Conservation (phyloP, 257 asterid genomes). For the Ilex aquifolium region DNA sequence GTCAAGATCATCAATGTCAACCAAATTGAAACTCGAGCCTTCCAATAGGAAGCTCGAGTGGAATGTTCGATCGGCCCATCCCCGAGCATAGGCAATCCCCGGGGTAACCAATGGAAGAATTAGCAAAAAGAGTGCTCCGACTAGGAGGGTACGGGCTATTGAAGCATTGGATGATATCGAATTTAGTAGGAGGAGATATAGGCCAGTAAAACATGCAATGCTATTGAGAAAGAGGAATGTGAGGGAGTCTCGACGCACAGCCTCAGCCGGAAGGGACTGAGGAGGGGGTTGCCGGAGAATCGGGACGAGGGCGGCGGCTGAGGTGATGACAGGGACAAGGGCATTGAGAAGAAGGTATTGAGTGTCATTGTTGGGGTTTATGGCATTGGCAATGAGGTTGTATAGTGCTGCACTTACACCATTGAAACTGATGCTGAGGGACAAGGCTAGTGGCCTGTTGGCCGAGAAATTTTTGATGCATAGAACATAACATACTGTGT, state of each 20-base stretch:
- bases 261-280: conserved; percentile 18
- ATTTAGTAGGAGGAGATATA: conserved; percentile 45
- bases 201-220: conserved; percentile 39
- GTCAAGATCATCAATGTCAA: conserved; percentile 20
- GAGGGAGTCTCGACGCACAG: conserved; percentile 18
- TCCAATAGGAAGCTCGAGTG: conserved; percentile 9
- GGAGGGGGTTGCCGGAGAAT: conserved; percentile 21
- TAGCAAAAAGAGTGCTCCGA: conserved; percentile 41
- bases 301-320: conserved; percentile 24
- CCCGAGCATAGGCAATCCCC: conserved; percentile 11
- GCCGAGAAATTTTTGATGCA: conserved; percentile 48
- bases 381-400: conserved; percentile 44
- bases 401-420: conserved; percentile 61
- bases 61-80: conserved; percentile 10
- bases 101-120: conserved; percentile 32
- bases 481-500: conserved; percentile 57
- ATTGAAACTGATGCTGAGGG: conserved; percentile 53
- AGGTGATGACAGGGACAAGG: conserved; percentile 34
- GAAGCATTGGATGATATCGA: conserved; percentile 17
- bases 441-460: conserved; percentile 44
- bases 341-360: conserved; percentile 59
- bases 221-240: conserved; percentile 31
- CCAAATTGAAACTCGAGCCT: conserved; percentile 13
- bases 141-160: conserved; percentile 26
- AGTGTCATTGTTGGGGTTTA: conserved; percentile 29